Percentiles rank a stretch among this genome's conserved stretches.
Evolutionary conservation across 306 rosid species (phyloP).

Genomic region (Pyrus bretschneideri): DNA sequence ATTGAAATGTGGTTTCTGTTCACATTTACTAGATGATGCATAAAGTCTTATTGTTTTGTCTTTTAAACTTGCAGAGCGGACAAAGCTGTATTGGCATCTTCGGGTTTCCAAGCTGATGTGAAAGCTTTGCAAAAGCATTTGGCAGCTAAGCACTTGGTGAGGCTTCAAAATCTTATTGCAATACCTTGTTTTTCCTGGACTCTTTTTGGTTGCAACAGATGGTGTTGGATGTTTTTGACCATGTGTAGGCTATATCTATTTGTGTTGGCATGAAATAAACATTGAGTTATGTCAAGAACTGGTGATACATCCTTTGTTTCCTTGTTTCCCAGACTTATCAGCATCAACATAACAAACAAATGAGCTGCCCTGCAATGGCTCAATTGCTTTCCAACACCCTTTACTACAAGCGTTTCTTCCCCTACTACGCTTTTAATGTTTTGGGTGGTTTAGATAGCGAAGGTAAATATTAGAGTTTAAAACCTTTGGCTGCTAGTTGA

Average conservation of each 20-base stretch:
- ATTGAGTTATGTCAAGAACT: neutral
- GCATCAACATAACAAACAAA: constrained; percentile 96
- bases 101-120: constrained; percentile 99
- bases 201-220: neutral
- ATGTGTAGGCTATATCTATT: neutral
- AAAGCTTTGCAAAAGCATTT: constrained; percentile 82
- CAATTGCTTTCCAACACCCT: constrained; percentile 94
- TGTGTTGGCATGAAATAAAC: neutral
- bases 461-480: constrained; percentile 43
- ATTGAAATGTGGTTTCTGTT: neutral
- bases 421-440: constrained; percentile 89
- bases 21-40: neutral
- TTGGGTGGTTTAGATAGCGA: constrained; percentile 93
- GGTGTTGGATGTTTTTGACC: neutral
- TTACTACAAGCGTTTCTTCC: constrained; percentile 93
- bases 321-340: constrained; percentile 59
- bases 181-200: neutral
- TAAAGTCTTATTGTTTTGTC: neutral
- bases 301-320: neutral
- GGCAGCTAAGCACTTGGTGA: constrained; percentile 81
- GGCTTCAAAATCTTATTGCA: constrained; percentile 14
- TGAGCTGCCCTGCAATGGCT: constrained; percentile 99
- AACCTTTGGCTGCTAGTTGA: constrained; percentile 8
- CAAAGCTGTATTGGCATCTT: constrained; percentile 70
- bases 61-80: constrained; percentile 56